Evolutionary conservation across 2,329 filamentous ascomycete species (phyloP), one percentile per base, ranked within the genome.

Genomic region (Volutella citrinella): DNA sequence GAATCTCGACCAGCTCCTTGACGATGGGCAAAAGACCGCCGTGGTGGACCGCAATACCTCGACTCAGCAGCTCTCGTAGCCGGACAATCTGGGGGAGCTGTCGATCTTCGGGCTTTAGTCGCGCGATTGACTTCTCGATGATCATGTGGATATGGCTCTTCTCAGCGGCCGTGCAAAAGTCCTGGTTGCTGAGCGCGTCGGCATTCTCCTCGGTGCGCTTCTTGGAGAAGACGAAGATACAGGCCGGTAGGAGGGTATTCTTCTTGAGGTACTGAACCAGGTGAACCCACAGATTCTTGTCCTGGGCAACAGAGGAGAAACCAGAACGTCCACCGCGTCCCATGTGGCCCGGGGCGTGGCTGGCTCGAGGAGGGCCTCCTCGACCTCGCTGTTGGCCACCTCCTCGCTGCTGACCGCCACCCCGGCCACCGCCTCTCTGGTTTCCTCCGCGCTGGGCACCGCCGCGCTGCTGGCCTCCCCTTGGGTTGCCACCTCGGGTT

Each of bases 171-270:
- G 85, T 96, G 57, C 86, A 94, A 55, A 95, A 97, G 56, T 98
- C 93, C 48, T 95, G 83, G 55, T 96, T 97, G 42, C 87, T 91
- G 15, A 98, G 71, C 0, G 93, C 91, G 57, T 96, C 88, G 1
- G 93, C 93, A 58, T 97, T 98, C 57, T 97, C 89, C 61, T 98
- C 93, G 53, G 93, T 97, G 32, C 93, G 76, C 63, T 93, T 95
- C 68, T 97, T 98, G 4, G 93, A 98, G 63, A 98, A 98, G 36
- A 98, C 91, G 56, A 98, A 98, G 48, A 98, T 95, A 59, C 91
- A 97, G 8, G 86, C 88, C 1, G 93, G 93, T 5, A 98, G 76
- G 5, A 98, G 72, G 30, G 80, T 87, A 32, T 89, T 80, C 60
- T 95, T 95, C 52, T 82, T 87, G 34, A 98, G 72, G 61, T 87